phyloP scores from a whole-genome alignment of 371 early-diverging fungal species.

The Actinomucor elegans region DNA sequence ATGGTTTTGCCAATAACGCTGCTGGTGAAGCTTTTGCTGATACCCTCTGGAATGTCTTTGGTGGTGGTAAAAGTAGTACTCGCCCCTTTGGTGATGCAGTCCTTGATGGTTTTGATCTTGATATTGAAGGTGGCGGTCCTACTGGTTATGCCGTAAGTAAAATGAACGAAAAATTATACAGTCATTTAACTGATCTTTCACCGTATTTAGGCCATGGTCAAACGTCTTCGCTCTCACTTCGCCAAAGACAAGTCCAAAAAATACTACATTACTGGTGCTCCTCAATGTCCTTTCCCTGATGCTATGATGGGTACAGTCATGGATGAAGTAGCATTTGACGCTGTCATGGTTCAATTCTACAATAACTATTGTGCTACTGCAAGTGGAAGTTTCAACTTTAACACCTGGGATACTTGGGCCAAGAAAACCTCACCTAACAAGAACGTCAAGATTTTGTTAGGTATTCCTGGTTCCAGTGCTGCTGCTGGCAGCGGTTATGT shows the following conservation, averaged over 20 bases:
- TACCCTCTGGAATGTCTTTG: slow-evolving; percentile 63
- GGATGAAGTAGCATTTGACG: slow-evolving; percentile 52
- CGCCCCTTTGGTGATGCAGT: slow-evolving; percentile 68
- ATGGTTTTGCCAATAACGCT: slow-evolving; percentile 52
- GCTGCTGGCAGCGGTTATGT: slow-evolving; percentile 71
- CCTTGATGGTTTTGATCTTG: slow-evolving; percentile 72
- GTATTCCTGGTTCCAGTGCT: slow-evolving; percentile 57
- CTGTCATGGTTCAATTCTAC: slow-evolving; percentile 74
- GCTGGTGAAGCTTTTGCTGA: slow-evolving; percentile 58
- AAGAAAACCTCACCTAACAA: slow-evolving; percentile 55
- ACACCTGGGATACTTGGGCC: slow-evolving; percentile 61
- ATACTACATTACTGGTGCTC: slow-evolving; percentile 63
- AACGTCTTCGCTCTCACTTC: slow-evolving; percentile 47
- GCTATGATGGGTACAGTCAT: slow-evolving; percentile 42
- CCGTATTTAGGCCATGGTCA: slow-evolving; percentile 21
- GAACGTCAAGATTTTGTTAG: slow-evolving; percentile 59
- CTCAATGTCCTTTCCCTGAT: slow-evolving; percentile 77
- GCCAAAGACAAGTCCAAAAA: slow-evolving; percentile 24
- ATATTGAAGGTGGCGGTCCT: slow-evolving; percentile 63
- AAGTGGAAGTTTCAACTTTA: slow-evolving; percentile 60
- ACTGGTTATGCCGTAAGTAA: slow-evolving; percentile 47
- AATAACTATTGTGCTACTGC: slow-evolving; percentile 67
- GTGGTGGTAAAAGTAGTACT: slow-evolving; percentile 42
- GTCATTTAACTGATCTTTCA: too few species aligned
- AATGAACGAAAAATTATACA: too few species aligned